Evolutionary conservation across 768 basidiomycete species (phyloP).

Genomic region (Leccinum fibrillosum): DNA sequence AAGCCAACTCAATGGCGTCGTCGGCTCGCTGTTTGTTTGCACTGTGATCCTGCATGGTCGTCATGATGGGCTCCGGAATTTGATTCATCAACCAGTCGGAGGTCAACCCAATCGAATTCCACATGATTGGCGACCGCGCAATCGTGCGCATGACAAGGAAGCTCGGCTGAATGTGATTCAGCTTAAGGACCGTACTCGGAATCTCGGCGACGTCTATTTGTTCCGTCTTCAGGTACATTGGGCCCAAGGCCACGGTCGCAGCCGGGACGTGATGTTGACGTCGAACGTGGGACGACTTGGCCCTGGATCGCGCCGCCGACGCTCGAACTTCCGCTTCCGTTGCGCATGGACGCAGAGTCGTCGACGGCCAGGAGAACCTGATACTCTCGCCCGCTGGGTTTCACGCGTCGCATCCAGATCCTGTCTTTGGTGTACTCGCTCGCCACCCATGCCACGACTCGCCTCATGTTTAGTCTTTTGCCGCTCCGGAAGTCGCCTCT

Average conservation of each 20-base stretch:
- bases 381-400: constrained; percentile 92
- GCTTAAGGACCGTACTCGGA: constrained; percentile 72
- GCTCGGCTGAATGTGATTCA: constrained; percentile 86
- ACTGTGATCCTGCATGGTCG: constrained; percentile 52
- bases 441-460: constrained; percentile 96
- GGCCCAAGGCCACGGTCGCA: constrained; percentile 81
- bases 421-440: constrained; percentile 99
- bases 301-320: constrained; percentile 47
- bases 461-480: constrained; percentile 98
- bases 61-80: constrained; percentile 64
- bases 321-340: constrained; percentile 7
- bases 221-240: constrained; percentile 90
- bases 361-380: constrained; percentile 93
- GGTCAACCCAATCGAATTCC: constrained; percentile 71
- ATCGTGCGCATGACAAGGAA: constrained; percentile 82
- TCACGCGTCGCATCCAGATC: constrained; percentile 95
- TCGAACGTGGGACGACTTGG: no score
- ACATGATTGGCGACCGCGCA: constrained; percentile 78
- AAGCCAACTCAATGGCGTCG: constrained; percentile 81
- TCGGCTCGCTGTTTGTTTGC: constrained; percentile 48
- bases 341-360: constrained; percentile 90
- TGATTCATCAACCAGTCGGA: constrained; percentile 70
- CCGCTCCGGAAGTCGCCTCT: constrained; percentile 97
- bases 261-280: constrained; percentile 85
- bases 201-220: constrained; percentile 83